These are phyloP conservation scores for Blastobotrys peoriensis DNA, from an alignment of 805 yeast species.

Conservation along the genomic window DNA sequence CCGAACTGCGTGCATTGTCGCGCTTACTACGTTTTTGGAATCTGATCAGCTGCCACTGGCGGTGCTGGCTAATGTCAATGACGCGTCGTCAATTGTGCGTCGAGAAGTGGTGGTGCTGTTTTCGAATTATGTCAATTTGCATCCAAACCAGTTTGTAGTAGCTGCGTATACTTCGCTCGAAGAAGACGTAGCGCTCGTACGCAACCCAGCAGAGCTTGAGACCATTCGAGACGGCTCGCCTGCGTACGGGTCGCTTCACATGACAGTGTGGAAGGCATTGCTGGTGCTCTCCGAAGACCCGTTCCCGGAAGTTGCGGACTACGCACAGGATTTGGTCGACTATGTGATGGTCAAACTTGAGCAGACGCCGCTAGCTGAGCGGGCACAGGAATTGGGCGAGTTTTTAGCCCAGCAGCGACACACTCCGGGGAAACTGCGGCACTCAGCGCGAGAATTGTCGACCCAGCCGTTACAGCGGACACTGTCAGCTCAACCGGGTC, in stretches of 20 bases:
- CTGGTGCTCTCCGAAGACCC: conserved; percentile 83
- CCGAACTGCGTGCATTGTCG: conserved; percentile 71
- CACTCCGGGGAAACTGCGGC: not conserved
- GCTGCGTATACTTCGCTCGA: conserved; percentile 81
- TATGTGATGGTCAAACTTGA: conserved; percentile 57
- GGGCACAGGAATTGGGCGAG: conserved; percentile 43
- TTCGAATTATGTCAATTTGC: conserved; percentile 64
- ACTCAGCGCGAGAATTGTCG: not conserved
- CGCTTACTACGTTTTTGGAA: conserved; percentile 58
- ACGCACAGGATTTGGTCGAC: conserved; percentile 73
- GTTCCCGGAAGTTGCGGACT: conserved; percentile 65
- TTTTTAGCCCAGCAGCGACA: conserved; percentile 2
- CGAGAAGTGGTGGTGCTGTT: conserved; percentile 76
- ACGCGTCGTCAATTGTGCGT: conserved; percentile 85
- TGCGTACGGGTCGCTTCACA: conserved; percentile 80
- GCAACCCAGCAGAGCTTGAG: conserved; percentile 54
- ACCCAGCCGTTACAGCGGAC: not conserved
- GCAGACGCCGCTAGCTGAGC: conserved; percentile 58
- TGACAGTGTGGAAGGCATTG: conserved; percentile 82
- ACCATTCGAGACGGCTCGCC: conserved; percentile 61
- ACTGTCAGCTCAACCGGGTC: not conserved
- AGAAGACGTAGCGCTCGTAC: conserved; percentile 63
- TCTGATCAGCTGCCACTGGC: conserved; percentile 50
- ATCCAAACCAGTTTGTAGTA: conserved; percentile 70
- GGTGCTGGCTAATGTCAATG: conserved; percentile 63